Percentiles rank a stretch among this genome's conserved stretches.
Evolutionary conservation across 345 rosid genomes (phyloP).

Genomic region (Hibiscus syriacus): DNA sequence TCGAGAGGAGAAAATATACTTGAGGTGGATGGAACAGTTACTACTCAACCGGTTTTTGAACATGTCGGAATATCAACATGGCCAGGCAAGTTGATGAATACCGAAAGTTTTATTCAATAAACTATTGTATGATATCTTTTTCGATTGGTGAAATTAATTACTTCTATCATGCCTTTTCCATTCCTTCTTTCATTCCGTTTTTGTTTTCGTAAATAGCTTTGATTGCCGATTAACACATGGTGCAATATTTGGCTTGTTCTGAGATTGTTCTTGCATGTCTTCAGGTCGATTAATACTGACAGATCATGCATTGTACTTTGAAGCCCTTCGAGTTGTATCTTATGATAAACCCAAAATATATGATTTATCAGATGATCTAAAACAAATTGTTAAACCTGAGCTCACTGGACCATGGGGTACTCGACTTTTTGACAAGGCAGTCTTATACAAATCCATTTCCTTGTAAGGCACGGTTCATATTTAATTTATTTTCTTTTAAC

Average conservation of each 20-base stretch:
- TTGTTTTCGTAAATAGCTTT: not conserved
- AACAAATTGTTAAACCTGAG: constrained; percentile 88
- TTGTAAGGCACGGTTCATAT: too few species aligned
- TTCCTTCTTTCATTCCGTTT: too few species aligned
- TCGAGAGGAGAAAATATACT: constrained; percentile 67
- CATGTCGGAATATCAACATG: constrained; percentile 95
- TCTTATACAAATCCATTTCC: constrained; percentile 71
- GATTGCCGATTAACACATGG: not conserved
- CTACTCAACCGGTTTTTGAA: constrained; percentile 97
- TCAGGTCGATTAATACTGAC: constrained; percentile 84
- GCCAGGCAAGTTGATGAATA: constrained; percentile 51
- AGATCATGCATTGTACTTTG: constrained; percentile 88
- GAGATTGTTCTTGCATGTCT: constrained; percentile 7
- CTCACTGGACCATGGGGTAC: constrained; percentile 99
- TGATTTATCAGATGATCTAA: constrained; percentile 72
- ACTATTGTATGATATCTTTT: not conserved
- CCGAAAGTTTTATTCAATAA: not conserved
- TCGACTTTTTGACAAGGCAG: constrained; percentile 91
- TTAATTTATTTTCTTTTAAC: not conserved
- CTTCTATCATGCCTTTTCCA: not conserved
- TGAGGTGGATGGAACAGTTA: constrained; percentile 92
- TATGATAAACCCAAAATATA: constrained; percentile 85
- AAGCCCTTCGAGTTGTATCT: constrained; percentile 82
- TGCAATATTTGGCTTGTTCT: not conserved
- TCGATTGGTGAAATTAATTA: not conserved